Evolutionary conservation across 495 filamentous ascomycete genomes (phyloP).

Genomic region (Penicillium ochrochloron): DNA sequence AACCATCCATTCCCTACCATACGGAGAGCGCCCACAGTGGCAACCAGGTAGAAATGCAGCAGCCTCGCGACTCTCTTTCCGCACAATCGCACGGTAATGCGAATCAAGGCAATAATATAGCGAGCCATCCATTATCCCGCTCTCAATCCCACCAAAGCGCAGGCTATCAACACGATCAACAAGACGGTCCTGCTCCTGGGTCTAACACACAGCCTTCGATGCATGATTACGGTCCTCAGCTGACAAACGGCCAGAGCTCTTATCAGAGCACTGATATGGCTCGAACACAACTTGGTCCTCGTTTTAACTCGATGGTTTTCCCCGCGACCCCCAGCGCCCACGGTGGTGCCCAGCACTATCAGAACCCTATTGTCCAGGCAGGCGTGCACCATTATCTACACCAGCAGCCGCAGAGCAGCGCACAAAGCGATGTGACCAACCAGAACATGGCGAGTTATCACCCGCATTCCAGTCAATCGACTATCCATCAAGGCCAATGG

Average conservation of each 20-base stretch:
- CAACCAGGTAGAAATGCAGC: slow-evolving; percentile 7
- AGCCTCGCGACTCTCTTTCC: not conserved
- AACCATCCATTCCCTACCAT: slow-evolving; percentile 12
- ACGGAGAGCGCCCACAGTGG: slow-evolving; percentile 1
- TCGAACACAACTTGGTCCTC: slow-evolving; percentile 14
- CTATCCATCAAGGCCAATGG: slow-evolving; percentile 8
- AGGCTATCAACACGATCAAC: slow-evolving; percentile 5
- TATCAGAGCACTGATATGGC: slow-evolving; percentile 22
- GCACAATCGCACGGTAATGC: not conserved
- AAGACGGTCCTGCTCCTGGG: not conserved
- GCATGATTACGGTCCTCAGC: slow-evolving; percentile 19
- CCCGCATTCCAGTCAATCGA: not conserved
- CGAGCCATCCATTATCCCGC: slow-evolving; percentile 14
- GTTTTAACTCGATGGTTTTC: slow-evolving; percentile 9
- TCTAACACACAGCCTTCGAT: slow-evolving; percentile 9
- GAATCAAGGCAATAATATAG: not conserved
- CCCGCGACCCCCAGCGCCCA: not conserved
- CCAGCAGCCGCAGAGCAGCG: slow-evolving; percentile 9
- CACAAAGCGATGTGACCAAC: not conserved
- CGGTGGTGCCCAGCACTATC: slow-evolving; percentile 15
- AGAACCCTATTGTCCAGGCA: slow-evolving; percentile 22
- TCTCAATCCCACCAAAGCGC: slow-evolving; percentile 23
- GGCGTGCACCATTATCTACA: slow-evolving; percentile 18
- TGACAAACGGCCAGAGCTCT: slow-evolving; percentile 10
- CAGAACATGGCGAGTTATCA: slow-evolving; percentile 1